Evolutionary conservation across 2,329 filamentous ascomycete species (phyloP).

Genomic region (Lojkania enalia): DNA sequence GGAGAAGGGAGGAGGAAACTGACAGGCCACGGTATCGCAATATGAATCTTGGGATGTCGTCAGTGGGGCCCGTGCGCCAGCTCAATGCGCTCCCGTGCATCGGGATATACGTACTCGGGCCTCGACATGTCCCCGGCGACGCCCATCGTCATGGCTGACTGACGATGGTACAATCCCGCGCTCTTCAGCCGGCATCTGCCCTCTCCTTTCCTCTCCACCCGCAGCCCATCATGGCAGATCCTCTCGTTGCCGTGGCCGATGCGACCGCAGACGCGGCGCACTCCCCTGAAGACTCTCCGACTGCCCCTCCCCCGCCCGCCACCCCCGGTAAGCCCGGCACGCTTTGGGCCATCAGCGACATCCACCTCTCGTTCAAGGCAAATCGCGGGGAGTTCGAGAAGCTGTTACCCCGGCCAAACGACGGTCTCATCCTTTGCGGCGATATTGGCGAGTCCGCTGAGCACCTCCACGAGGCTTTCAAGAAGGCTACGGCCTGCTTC

Average conservation of each 20-base stretch:
- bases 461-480: slow-evolving; percentile 42
- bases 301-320: slow-evolving; percentile 10
- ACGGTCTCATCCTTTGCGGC: slow-evolving; percentile 52
- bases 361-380: slow-evolving; percentile 52
- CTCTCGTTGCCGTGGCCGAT: background rate
- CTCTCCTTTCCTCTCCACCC: slow-evolving; percentile 8
- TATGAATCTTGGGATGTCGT: no score
- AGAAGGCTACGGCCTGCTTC: slow-evolving; percentile 48
- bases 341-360: slow-evolving; percentile 53
- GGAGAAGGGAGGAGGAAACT: no score
- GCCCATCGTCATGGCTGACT: no score
- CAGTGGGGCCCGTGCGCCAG: no score
- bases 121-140: no score
- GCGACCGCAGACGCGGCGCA: background rate
- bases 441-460: slow-evolving; percentile 45
- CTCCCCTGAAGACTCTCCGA: background rate
- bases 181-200: slow-evolving; percentile 8
- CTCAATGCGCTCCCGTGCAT: no score
- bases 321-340: slow-evolving; percentile 22
- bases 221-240: slow-evolving; percentile 17
- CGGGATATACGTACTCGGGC: no score
- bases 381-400: slow-evolving; percentile 51
- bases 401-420: slow-evolving; percentile 45
- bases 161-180: background rate
- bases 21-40: no score